Percentiles rank a stretch among this genome's conserved stretches.
These are phyloP conservation scores for Aspergillus floridensis DNA, from an alignment of 2,329 filamentous ascomycete species.

Conservation along the genomic window DNA sequence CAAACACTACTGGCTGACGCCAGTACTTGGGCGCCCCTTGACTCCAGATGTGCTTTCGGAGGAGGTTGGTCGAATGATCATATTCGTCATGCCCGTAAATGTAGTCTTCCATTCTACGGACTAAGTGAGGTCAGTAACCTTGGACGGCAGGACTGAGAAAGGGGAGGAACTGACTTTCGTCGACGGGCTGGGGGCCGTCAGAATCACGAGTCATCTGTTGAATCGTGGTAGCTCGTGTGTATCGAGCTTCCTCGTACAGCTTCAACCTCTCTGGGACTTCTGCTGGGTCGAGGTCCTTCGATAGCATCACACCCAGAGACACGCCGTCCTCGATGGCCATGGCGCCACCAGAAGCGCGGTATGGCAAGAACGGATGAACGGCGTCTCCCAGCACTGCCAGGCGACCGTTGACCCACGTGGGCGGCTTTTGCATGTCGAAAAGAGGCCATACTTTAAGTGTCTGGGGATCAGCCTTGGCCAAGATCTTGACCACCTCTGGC, in stretches of 20 bases:
- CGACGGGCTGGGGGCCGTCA: slow-evolving; percentile 14
- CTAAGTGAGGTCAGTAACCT: slow-evolving; percentile 4
- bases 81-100: slow-evolving; percentile 61
- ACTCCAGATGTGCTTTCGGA: slow-evolving; percentile 48
- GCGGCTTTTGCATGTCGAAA: slow-evolving; percentile 60
- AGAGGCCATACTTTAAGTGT: slow-evolving; percentile 58
- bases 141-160: background rate
- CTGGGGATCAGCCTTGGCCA: slow-evolving; percentile 43
- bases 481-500: slow-evolving; percentile 35
- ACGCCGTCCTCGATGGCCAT: slow-evolving; percentile 67
- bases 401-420: slow-evolving; percentile 53
- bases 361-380: slow-evolving; percentile 65
- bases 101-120: slow-evolving; percentile 34
- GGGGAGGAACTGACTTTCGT: slow-evolving; percentile 13
- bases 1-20: slow-evolving; percentile 48
- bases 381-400: slow-evolving; percentile 64
- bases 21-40: slow-evolving; percentile 44
- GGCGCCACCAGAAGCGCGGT: slow-evolving; percentile 62
- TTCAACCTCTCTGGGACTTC: slow-evolving; percentile 57
- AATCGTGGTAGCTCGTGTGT: slow-evolving; percentile 56
- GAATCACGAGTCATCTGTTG: slow-evolving; percentile 56
- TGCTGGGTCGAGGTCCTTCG: slow-evolving; percentile 40
- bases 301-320: slow-evolving; percentile 57
- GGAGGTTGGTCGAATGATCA: slow-evolving; percentile 51
- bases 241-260: slow-evolving; percentile 59